A percentile compares a stretch with the other conserved stretches of the same genome.
phyloP scores from a whole-genome alignment of 2,329 filamentous ascomycete species.

The Paraconiothyrium sp. region DNA sequence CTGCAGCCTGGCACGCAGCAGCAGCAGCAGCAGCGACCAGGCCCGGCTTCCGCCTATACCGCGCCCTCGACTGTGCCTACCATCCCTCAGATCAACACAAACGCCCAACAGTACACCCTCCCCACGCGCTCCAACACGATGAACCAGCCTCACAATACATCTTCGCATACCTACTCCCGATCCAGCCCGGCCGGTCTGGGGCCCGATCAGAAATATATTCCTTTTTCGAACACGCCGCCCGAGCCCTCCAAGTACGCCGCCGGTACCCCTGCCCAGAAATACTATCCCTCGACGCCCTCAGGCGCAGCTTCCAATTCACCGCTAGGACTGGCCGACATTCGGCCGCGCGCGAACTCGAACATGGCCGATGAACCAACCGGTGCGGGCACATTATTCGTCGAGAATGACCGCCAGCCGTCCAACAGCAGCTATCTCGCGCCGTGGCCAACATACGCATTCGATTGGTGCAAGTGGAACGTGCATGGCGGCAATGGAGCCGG shows the following conservation, averaged over 20 bases:
- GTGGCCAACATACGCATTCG: conserved; percentile 95
- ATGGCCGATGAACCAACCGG: conserved; percentile 76
- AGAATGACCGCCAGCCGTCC: conserved; percentile 70
- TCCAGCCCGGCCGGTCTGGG: conserved; percentile 78
- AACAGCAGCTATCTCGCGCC: conserved; percentile 95
- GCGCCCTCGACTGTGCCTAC: conserved; percentile 67
- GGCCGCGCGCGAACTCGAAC: conserved; percentile 83
- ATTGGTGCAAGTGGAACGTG: conserved; percentile 99
- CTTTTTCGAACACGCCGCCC: conserved; percentile 72
- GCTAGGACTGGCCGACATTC: conserved; percentile 89
- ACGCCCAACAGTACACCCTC: conserved; percentile 68
- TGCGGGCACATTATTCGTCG: conserved; percentile 67
- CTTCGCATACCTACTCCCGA: conserved; percentile 73
- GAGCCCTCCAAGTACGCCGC: conserved; percentile 60
- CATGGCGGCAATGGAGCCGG: conserved; percentile 76
- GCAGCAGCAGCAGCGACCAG: conserved; percentile 63
- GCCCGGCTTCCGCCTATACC: conserved; percentile 63
- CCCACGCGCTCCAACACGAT: conserved; percentile 73
- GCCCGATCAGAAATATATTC: conserved; percentile 69
- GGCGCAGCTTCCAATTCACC: conserved; percentile 81
- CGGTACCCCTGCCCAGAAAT: conserved; percentile 64
- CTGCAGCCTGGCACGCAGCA: conserved; percentile 65
- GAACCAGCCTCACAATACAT: conserved; percentile 60
- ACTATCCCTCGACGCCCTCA: conserved; percentile 62
- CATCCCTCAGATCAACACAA: conserved; percentile 60